Evolutionary conservation across 371 early-diverging fungal species (phyloP).

Genomic region (Rhizopus delemar): DNA sequence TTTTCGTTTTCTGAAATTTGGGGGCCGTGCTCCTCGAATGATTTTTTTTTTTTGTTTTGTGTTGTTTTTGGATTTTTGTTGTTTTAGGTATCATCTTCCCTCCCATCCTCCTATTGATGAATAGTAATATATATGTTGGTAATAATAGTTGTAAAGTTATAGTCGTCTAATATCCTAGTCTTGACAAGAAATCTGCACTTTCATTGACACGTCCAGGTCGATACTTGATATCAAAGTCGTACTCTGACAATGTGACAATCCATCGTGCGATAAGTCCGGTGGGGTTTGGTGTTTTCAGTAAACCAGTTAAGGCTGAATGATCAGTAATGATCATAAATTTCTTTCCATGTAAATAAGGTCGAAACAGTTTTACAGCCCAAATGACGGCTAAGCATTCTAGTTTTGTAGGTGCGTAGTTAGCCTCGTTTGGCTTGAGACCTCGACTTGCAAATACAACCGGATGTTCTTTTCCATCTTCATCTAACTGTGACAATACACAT

Average conservation of each 20-base stretch:
- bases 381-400: not conserved
- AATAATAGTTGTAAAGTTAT: no score
- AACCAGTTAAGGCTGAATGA: no score
- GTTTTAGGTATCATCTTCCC: no score
- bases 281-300: not conserved
- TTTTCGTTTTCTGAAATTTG: no score
- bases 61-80: no score
- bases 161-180: not conserved
- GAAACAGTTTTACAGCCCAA: not conserved
- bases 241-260: slow-evolving; percentile 26
- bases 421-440: not conserved
- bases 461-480: slow-evolving; percentile 5
- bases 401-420: not conserved
- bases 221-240: slow-evolving; percentile 24
- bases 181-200: slow-evolving; percentile 28
- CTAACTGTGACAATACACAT: slow-evolving; percentile 31
- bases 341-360: not conserved
- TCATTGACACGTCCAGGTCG: slow-evolving; percentile 23
- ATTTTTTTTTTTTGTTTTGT: no score
- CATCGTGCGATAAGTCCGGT: slow-evolving; percentile 19
- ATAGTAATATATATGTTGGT: no score
- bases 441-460: not conserved
- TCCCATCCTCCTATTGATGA: no score
- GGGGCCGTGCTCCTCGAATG: no score
- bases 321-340: not conserved